Base-by-base conservation (phyloP, 2,329 filamentous ascomycete species). In the Fusarium sp. region DNA sequence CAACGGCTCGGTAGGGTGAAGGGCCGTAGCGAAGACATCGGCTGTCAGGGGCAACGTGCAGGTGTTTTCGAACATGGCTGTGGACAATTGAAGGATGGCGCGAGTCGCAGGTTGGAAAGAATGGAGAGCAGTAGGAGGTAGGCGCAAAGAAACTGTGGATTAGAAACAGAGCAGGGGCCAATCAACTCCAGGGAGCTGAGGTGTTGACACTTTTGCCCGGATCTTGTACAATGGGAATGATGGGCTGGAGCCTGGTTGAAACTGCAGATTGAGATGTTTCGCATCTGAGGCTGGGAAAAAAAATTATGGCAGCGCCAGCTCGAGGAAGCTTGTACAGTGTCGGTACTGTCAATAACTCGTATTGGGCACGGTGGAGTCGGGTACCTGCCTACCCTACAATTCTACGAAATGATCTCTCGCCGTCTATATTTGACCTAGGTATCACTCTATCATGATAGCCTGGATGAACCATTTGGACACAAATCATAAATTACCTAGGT, bases 1-100 rank as follows among this genome's bases (percentile, higher is more conserved):
- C 60, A 99, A 85, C 16, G 96, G 94, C 81, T 95, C 91, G 1
- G 88, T 90, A 1, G 97, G 95, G 81, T 99, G 97, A 23, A 98
- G 87, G 14, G 93, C 93, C 83, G 97, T 95, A 2, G 94, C 85
- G 85, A 99, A 98, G 78, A 99, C 88, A 80, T 98, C 97, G 67
- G 94, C 90, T 67, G 90, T 90, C 56, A 98, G 91, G 73, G 95
- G 95, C 54, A 98, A 90, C 30, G 94, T 95, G 87, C 96, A 98
- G 75, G 97, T 89, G 75, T 95, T 97, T 83, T 98, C 95, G 81
- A 97, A 94, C 94, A 97, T 97, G 79, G 25, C 27, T n/a, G 52
- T 18, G 52, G 27, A 37, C 25, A 14, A 43, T 58, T 35, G 32
- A 20, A 56, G 39, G 37, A 60, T 27, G 41, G 9, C 18, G 2